Evolutionary conservation across 208 protist species (phyloP).

Genomic region (Leishmania lainsoni): DNA sequence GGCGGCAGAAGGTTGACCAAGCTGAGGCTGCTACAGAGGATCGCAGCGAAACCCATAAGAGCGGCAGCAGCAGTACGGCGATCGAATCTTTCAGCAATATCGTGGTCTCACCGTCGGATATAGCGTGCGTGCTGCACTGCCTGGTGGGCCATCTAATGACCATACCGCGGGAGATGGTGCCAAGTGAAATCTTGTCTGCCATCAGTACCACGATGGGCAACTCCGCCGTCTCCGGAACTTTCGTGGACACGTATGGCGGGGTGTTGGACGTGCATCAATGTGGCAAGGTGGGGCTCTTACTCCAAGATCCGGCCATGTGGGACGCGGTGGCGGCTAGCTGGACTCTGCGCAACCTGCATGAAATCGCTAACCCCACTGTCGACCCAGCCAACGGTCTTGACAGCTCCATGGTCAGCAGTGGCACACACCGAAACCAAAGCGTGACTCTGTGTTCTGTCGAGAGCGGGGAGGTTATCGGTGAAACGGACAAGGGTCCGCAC

Average conservation of each 20-base stretch:
- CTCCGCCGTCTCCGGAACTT: conserved; percentile 19
- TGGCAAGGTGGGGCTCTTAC: conserved; percentile 18
- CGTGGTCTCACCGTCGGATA: conserved; percentile 61
- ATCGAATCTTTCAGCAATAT: conserved; percentile 48
- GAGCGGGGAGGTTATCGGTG: not conserved
- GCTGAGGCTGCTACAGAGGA: not conserved
- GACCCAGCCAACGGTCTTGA: conserved; percentile 12
- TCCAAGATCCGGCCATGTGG: conserved; percentile 37
- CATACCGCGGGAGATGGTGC: conserved; percentile 37
- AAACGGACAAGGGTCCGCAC: not conserved
- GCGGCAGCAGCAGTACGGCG: not conserved
- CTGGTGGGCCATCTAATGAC: conserved; percentile 69
- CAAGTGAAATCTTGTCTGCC: conserved; percentile 28
- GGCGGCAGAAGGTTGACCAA: not conserved
- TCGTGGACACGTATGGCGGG: conserved; percentile 21
- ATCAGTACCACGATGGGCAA: conserved; percentile 29
- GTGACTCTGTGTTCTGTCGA: conserved; percentile 9
- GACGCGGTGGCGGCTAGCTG: conserved; percentile 36
- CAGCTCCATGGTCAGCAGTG: conserved; percentile 10
- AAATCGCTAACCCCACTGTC: conserved; percentile 10
- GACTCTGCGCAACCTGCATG: conserved; percentile 26
- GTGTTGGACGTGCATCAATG: conserved; percentile 25
- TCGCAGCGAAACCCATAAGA: not conserved
- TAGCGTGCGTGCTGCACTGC: conserved; percentile 68
- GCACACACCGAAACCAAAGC: conserved; percentile 7